Evolutionary conservation across 495 filamentous ascomycete genomes (phyloP), one percentile per base, ranked within the genome.

Genomic region (Trypethelium eluteriae): DNA sequence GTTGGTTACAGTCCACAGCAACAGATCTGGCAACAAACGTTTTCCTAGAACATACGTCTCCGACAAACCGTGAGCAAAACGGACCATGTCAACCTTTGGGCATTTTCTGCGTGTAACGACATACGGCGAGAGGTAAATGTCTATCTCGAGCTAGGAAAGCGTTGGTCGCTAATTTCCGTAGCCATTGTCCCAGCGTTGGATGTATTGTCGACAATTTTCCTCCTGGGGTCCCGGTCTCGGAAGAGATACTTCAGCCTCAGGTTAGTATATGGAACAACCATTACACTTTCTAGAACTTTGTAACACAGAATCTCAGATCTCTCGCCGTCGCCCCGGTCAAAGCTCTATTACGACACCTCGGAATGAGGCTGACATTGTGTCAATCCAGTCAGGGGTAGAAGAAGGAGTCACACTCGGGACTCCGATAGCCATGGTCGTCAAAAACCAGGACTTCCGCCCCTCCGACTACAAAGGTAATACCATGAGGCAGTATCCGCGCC

Each of bases 381-480:
- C 90, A 71, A 98, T 98, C 74, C 92, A 97, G 74, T 95, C 91
- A 2, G 94, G 94, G 59, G 96, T 91, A 2, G 95, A 98, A 75
- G 91, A 91, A 70, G 94, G 95, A 9, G 77, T 96, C 64, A 97
- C 94, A 9, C 81, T 98, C 46, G 94, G 94, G 32, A 95, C 94
- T 12, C 94, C 95, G 16, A 96, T 98, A 72, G 91, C 82, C 56
- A 84, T 98, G 79, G 74, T 91, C 62, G 93, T 98, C 25, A 80
- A 85, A 74, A 98, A 98, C 75, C 86, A 98, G 80, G 92, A 98
- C 76, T 92, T 96, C 72, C 79, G 94, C 65, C 94, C 93, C 12
- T 89, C 95, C 74, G 94, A 98, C 81, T 98, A 98, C 75, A 89
- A 89, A 10, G 85, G 86, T 73, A 86, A 86, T 71, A 97, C 93